Evolutionary conservation across 768 basidiomycete genomes (phyloP).

Genomic region (Naganishia antarctica): DNA sequence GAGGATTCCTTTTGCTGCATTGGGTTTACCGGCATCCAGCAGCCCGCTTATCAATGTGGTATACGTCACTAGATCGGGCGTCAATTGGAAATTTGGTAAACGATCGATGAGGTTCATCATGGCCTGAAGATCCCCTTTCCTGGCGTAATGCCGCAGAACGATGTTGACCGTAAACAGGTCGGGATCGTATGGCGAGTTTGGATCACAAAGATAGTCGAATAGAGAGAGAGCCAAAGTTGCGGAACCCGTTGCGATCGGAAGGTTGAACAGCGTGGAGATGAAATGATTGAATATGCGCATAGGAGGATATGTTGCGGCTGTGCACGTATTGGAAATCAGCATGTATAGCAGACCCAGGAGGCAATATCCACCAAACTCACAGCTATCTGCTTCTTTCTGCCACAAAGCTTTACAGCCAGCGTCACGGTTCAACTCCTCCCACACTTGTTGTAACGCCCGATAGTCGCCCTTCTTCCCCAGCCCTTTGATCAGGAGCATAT

Average conservation of each 20-base stretch:
- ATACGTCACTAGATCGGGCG: conserved; percentile 77
- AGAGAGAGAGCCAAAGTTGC: conserved; percentile 50
- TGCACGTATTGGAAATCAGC: neutral
- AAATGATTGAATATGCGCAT: conserved; percentile 62
- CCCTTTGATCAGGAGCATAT: conserved; percentile 65
- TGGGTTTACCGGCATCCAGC: conserved; percentile 62
- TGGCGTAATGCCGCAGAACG: conserved; percentile 64
- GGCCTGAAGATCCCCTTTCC: conserved; percentile 60
- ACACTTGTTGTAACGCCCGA: conserved; percentile 53
- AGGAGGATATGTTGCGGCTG: conserved; percentile 36
- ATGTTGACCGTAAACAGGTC: conserved; percentile 78
- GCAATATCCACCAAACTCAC: neutral
- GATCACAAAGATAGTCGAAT: conserved; percentile 50
- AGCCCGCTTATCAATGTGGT: conserved; percentile 78
- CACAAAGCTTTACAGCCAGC: conserved; percentile 38
- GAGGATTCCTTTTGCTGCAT: conserved; percentile 64
- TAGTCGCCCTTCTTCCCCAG: conserved; percentile 60
- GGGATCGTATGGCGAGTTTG: conserved; percentile 57
- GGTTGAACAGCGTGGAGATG: conserved; percentile 61
- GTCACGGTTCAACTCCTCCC: conserved; percentile 44
- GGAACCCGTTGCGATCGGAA: conserved; percentile 34
- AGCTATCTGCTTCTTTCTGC: conserved; percentile 2
- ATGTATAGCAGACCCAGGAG: neutral
- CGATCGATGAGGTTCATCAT: conserved; percentile 53
- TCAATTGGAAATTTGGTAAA: conserved; percentile 55